A percentile compares a stretch with the other conserved stretches of the same genome.
Conservation (phyloP, 306 rosid species). For the Datisca glomerata region DNA sequence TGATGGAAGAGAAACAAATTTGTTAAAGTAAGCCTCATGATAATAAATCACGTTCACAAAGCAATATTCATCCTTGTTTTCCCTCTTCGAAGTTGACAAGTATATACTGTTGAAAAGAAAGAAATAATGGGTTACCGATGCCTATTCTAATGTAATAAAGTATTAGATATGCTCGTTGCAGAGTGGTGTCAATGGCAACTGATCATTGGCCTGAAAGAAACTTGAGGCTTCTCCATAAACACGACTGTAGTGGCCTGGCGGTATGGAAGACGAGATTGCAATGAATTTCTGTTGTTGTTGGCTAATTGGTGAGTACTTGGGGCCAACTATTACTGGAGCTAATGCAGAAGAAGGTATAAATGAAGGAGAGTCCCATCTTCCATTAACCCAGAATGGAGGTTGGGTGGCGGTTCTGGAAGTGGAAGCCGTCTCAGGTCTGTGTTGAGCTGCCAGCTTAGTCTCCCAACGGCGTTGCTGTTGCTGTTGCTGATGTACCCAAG, state of each 20-base stretch:
- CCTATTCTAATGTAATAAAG: too few relatives aligned
- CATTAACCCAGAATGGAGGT: conserved; percentile 39
- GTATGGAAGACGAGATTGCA: conserved; percentile 24
- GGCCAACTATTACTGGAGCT: conserved; percentile 27
- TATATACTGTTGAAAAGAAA: neutral
- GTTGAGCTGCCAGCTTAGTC: conserved; percentile 29
- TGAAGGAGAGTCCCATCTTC: conserved; percentile 23
- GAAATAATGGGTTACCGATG: too few relatives aligned
- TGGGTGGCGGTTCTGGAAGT: conserved; percentile 9
- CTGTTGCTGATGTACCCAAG: conserved; percentile 26
- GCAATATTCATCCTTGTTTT: too few relatives aligned
- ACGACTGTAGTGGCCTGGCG: conserved; percentile 19
- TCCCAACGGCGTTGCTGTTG: conserved; percentile 32
- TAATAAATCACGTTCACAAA: too few relatives aligned
- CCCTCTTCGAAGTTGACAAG: too few relatives aligned
- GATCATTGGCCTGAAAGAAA: conserved; percentile 14
- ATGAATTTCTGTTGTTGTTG: conserved; percentile 39
- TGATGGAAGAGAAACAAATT: too few relatives aligned
- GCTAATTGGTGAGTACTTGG: conserved; percentile 26
- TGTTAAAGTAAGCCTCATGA: too few relatives aligned
- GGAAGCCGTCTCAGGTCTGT: conserved; percentile 23
- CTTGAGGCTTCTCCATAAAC: conserved; percentile 25
- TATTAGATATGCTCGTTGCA: conserved; percentile 25
- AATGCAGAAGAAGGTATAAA: conserved; percentile 19
- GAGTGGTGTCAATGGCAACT: conserved; percentile 24